Base-by-base conservation (phyloP, 495 filamentous ascomycete species). In the Chaetomium tenue region DNA sequence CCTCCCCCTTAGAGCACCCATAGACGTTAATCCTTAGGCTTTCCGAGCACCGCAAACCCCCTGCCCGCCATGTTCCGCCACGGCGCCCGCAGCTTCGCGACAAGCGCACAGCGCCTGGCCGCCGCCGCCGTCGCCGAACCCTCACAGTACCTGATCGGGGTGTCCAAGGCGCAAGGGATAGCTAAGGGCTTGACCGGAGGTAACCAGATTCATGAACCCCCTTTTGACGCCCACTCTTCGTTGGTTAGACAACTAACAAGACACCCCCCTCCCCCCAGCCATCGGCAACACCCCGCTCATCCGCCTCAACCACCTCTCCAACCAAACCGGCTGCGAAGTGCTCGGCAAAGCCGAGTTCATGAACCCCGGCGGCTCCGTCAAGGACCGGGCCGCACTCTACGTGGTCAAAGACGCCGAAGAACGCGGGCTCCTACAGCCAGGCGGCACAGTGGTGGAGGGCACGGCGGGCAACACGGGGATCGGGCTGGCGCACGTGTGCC, bases 401-500 rank as follows among this genome's bases (percentile, higher is more conserved):
- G 90, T 97, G 9, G 89, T 98, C 65, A 87, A 91, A 65, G 89
- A 97, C 79, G 95, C 94, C 58, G 95, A 98, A 75, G 88, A 95
- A 73, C 86, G 84, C 66, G 93, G 93, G 8, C 82, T 91, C 2
- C 80, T 98, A 15, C 79, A 79, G 55, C 85, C 92, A 11, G 94
- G 95, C 42, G 94, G 95, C 60, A 98, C 95, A 4, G 91, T 98
- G 3, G 89, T 98, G 23, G 94, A 98, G 73, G 94, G 94, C 40
- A 98, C 94, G 1, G 94, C 94, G 2, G 94, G 94, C 40, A 98
- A 98, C 81, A 98, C 94, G 13, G 94, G 94, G 50, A 98, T 98
- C 77, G 94, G 94, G 7, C 87, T 98, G 18, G 94, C 94, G 50
- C 94, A 98, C 77, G 94, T 98, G 26, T 98, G 94, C 76, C 87